A percentile compares a stretch with the other conserved stretches of the same genome.
phyloP scores from a whole-genome alignment of 352 stramenopile genomes.

The Thraustochytrium striatum region DNA sequence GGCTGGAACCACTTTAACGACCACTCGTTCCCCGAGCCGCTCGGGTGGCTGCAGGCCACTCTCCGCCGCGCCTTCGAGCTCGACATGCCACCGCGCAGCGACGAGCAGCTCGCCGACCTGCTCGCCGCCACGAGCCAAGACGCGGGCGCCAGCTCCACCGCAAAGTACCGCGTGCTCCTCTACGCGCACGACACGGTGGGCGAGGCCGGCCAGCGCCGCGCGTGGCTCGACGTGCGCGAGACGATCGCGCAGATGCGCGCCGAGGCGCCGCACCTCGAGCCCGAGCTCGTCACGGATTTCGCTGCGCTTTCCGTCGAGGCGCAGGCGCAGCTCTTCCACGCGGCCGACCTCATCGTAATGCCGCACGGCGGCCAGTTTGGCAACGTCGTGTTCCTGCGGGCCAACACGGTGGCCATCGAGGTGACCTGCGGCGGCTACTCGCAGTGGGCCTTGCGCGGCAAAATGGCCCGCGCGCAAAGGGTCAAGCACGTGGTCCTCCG shows the following conservation, averaged over 20 bases:
- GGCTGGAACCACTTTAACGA: constrained; percentile 31
- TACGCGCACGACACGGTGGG: constrained; percentile 37
- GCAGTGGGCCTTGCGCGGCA: neutral
- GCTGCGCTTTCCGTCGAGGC: neutral
- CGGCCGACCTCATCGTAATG: constrained; percentile 45
- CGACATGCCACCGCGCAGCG: neutral
- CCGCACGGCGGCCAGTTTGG: constrained; percentile 46
- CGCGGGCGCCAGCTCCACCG: neutral
- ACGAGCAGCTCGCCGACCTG: neutral
- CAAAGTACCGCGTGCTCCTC: neutral
- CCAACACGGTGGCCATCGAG: constrained; percentile 25
- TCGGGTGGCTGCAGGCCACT: neutral
- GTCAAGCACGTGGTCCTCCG: constrained; percentile 22
- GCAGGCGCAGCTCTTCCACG: constrained; percentile 32
- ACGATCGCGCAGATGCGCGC: neutral
- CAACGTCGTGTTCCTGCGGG: constrained; percentile 25
- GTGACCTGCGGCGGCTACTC: constrained; percentile 33
- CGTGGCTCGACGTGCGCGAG: constrained; percentile 7
- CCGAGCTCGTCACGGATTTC: constrained; percentile 33
- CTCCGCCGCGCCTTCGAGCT: neutral
- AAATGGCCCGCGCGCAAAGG: neutral
- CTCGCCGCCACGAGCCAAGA: neutral
- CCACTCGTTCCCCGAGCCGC: neutral
- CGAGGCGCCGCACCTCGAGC: neutral
- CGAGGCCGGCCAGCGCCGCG: constrained; percentile 7